phyloP scores from a whole-genome alignment of 441 rosid species.

The Mallotus repandus region DNA sequence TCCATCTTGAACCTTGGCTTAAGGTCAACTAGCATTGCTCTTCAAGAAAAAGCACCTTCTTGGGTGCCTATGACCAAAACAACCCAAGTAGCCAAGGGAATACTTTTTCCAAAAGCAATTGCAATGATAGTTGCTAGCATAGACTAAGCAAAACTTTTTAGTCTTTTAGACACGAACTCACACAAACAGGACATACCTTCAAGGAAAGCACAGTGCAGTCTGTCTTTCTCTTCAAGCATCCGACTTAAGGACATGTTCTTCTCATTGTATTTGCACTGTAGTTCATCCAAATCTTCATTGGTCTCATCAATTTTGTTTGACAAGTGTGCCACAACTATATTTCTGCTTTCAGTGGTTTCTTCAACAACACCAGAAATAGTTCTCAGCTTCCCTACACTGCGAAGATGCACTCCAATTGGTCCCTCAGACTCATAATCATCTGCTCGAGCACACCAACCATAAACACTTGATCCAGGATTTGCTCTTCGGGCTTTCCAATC shows the following conservation, averaged over 20 bases:
- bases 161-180: not conserved
- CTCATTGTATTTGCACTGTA: slow-evolving; percentile 55
- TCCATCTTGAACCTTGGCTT: not conserved
- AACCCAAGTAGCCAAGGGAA: not conserved
- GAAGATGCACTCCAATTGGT: slow-evolving; percentile 64
- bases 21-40: not conserved
- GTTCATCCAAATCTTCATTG: slow-evolving; percentile 53
- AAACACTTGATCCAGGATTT: slow-evolving; percentile 38
- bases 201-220: slow-evolving; percentile 53
- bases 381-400: slow-evolving; percentile 50
- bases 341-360: slow-evolving; percentile 40
- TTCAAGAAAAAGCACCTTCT: not conserved
- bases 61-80: not conserved
- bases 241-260: slow-evolving; percentile 46
- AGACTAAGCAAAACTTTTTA: not conserved
- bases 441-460: slow-evolving; percentile 80
- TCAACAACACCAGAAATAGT: slow-evolving; percentile 52
- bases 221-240: slow-evolving; percentile 75
- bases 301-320: slow-evolving; percentile 54
- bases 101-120: not conserved
- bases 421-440: slow-evolving; percentile 60
- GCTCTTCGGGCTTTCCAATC: slow-evolving; percentile 46
- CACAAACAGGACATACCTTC: slow-evolving; percentile 52
- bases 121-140: not conserved
- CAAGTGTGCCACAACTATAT: slow-evolving; percentile 45